phyloP scores from a whole-genome alignment of 148 eudicot genomes.

The Rheum nobile region DNA sequence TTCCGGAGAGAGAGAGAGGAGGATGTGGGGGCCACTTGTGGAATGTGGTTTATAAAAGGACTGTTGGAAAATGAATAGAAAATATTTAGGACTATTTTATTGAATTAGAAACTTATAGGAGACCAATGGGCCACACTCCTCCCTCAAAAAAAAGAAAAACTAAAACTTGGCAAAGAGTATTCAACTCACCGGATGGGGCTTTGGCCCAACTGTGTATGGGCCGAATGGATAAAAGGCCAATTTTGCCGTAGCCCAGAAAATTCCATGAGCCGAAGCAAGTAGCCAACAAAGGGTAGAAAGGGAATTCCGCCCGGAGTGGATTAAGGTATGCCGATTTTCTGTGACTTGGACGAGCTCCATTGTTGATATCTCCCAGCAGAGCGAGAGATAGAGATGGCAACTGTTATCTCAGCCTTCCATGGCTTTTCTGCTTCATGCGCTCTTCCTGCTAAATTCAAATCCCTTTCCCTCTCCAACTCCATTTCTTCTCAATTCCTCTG shows the following conservation, averaged over 20 bases:
- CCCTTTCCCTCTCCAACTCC: slow-evolving; percentile 25
- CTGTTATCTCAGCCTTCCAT: slow-evolving; percentile 15
- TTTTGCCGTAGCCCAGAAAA: background rate
- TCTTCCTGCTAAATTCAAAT: slow-evolving; percentile 32
- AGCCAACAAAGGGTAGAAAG: background rate
- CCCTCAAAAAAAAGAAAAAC: too few species aligned
- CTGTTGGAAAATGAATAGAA: too few species aligned
- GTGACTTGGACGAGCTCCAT: background rate
- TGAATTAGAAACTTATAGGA: too few species aligned
- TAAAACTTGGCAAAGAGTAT: too few species aligned
- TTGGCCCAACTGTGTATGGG: too few species aligned
- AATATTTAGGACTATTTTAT: too few species aligned
- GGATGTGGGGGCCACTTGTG: too few species aligned
- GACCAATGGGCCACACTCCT: too few species aligned
- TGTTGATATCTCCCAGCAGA: background rate
- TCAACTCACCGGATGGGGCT: too few species aligned
- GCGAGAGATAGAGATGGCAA: slow-evolving; percentile 11
- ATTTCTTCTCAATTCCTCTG: slow-evolving; percentile 13
- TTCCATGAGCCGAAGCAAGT: background rate
- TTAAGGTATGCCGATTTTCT: slow-evolving; percentile 4
- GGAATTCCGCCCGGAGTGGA: background rate
- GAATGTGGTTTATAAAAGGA: too few species aligned
- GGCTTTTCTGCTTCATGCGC: slow-evolving; percentile 16
- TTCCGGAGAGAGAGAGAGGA: too few species aligned
- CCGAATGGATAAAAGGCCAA: background rate